phyloP scores from a whole-genome alignment of 2,329 filamentous ascomycete species.

The Diaporthe longicolla region DNA sequence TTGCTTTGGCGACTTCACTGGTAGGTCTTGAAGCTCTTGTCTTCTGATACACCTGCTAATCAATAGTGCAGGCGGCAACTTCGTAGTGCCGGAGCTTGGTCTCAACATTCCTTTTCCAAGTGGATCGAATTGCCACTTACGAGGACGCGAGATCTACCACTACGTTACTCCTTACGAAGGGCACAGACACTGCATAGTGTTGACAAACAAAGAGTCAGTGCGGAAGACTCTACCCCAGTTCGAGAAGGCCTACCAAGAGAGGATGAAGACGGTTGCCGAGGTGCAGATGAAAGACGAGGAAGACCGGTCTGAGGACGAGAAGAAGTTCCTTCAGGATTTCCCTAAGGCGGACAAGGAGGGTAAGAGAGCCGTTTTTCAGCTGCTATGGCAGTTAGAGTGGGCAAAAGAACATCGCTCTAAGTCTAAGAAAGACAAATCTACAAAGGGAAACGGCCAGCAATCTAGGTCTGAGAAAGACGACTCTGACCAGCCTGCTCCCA shows the following conservation, averaged over 20 bases:
- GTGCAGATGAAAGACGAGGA: too few relatives aligned
- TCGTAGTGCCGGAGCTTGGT: background rate
- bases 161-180: background rate
- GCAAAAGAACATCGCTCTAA: background rate
- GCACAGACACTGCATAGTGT: background rate
- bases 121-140: slow-evolving; percentile 1
- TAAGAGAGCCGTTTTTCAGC: background rate
- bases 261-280: background rate
- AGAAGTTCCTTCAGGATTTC: background rate
- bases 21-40: background rate
- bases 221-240: background rate
- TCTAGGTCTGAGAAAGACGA: too few relatives aligned
- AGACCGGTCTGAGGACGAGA: background rate
- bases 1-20: background rate
- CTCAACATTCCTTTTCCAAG: background rate
- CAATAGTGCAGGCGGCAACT: background rate
- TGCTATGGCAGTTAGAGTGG: background rate
- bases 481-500: background rate
- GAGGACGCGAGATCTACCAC: background rate
- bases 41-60: background rate
- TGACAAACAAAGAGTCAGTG: background rate
- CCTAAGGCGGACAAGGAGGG: background rate
- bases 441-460: background rate
- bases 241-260: background rate
- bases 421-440: background rate